These are phyloP conservation scores for Mayamaea pseudoterrestris DNA, from an alignment of 108 stramenopile species.

Conservation along the genomic window DNA sequence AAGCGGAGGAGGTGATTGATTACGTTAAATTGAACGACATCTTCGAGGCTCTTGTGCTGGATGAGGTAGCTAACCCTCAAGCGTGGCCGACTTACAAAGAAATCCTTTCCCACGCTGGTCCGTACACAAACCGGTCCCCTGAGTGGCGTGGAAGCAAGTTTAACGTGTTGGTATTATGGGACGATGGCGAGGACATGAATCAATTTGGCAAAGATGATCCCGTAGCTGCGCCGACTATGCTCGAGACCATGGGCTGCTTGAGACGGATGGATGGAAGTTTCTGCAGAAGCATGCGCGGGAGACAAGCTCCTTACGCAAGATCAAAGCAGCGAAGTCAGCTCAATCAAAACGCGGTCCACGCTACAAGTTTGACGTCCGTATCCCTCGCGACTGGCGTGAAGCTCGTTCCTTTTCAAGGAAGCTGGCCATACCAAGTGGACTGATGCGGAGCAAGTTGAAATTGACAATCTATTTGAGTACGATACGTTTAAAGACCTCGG, in stretches of 20 bases:
- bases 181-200: slow-evolving; percentile 1
- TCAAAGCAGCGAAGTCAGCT: slow-evolving; percentile 7
- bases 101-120: not conserved
- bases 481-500: slow-evolving; percentile 13
- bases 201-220: not conserved
- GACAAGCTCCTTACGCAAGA: slow-evolving; percentile 4
- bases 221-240: slow-evolving; percentile 3
- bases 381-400: slow-evolving; percentile 12
- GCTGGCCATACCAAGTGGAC: slow-evolving; percentile 20
- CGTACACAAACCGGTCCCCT: not conserved
- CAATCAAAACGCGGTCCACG: slow-evolving; percentile 1
- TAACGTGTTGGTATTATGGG: slow-evolving; percentile 7
- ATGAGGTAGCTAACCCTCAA: not conserved
- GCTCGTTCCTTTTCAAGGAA: slow-evolving; percentile 9
- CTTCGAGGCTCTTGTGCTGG: not conserved
- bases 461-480: slow-evolving; percentile 12
- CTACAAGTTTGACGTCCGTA: slow-evolving; percentile 21
- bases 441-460: slow-evolving; percentile 13
- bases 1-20: not conserved
- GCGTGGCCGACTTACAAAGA: too few relatives aligned
- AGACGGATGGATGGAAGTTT: slow-evolving; percentile 5
- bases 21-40: not conserved
- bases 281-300: slow-evolving; percentile 5
- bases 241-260: slow-evolving; percentile 3
- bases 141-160: not conserved